Conservation (phyloP, 805 yeast genomes). For the Limtongia smithiae region DNA sequence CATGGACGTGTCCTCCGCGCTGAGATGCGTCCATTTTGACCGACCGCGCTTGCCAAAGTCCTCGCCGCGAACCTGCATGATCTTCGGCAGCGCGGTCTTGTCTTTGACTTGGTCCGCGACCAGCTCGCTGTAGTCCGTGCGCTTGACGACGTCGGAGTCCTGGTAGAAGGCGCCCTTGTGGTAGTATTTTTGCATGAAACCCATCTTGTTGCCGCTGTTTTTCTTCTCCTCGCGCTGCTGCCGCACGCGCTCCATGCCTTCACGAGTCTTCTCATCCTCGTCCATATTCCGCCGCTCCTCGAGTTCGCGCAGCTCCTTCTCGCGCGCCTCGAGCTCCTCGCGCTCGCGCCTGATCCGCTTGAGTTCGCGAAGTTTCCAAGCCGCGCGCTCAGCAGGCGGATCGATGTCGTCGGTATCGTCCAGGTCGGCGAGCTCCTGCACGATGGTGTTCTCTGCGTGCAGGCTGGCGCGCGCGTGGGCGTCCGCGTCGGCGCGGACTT, state of each 20-base stretch:
- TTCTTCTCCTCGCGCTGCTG: slow-evolving; percentile 24
- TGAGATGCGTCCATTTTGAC: slow-evolving; percentile 32
- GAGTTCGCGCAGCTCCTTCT: slow-evolving; percentile 39
- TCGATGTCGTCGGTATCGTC: slow-evolving; percentile 63
- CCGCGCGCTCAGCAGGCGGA: slow-evolving; percentile 45
- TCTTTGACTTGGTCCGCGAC: slow-evolving; percentile 37
- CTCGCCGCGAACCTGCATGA: slow-evolving; percentile 34
- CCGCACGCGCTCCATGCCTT: slow-evolving; percentile 23
- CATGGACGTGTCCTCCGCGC: slow-evolving; percentile 36
- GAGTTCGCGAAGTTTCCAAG: slow-evolving; percentile 45
- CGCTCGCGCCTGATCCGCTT: slow-evolving; percentile 43
- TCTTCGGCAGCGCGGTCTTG: slow-evolving; percentile 33
- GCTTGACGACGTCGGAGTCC: slow-evolving; percentile 36
- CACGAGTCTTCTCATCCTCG: slow-evolving; percentile 30
- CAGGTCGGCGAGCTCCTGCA: slow-evolving; percentile 35
- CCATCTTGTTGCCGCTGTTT: slow-evolving; percentile 12
- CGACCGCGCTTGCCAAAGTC: slow-evolving; percentile 36
- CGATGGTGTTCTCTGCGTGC: slow-evolving; percentile 32
- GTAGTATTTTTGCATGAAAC: slow-evolving; percentile 33
- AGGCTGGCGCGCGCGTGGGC: slow-evolving; percentile 23
- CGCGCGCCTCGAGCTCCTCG: slow-evolving; percentile 35
- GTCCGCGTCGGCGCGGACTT: slow-evolving; percentile 32
- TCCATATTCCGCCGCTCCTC: slow-evolving; percentile 35
- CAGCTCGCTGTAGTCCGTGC: slow-evolving; percentile 34
- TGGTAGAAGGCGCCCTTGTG: slow-evolving; percentile 39